A percentile compares a stretch with the other conserved stretches of the same genome.
These are phyloP conservation scores for Vanrija humicola DNA, from an alignment of 1,284 basidiomycete genomes.

Conservation along the genomic window DNA sequence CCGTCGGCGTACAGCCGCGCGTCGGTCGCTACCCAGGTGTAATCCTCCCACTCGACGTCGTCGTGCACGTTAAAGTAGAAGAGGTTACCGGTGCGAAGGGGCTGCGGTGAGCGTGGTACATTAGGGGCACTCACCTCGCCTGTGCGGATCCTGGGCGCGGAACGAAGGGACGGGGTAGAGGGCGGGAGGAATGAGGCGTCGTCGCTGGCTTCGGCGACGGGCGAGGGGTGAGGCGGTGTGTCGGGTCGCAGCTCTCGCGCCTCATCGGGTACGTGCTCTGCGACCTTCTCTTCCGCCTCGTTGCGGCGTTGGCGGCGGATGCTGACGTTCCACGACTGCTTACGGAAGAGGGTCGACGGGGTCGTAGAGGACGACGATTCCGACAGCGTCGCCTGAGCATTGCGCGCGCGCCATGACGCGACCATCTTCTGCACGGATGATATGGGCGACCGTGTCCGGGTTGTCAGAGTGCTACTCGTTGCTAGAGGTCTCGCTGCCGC, in stretches of 20 bases:
- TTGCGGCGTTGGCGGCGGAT: constrained; percentile 60
- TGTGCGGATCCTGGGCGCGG: constrained; percentile 36
- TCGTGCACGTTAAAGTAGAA: constrained; percentile 87
- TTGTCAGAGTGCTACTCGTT: no score
- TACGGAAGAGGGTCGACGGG: not conserved
- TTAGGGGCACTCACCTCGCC: constrained; percentile 54
- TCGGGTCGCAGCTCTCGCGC: not conserved
- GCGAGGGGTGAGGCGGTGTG: not conserved
- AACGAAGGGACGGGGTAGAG: constrained; percentile 12
- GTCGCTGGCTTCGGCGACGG: constrained; percentile 16
- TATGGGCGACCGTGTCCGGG: constrained; percentile 27
- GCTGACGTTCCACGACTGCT: constrained; percentile 57
- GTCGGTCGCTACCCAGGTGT: constrained; percentile 76
- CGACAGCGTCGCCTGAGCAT: not conserved
- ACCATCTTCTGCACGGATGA: constrained; percentile 68
- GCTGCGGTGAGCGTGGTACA: constrained; percentile 52
- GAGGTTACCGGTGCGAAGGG: constrained; percentile 70
- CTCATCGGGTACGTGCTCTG: constrained; percentile 3
- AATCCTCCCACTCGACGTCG: constrained; percentile 57
- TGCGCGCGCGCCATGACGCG: constrained; percentile 57
- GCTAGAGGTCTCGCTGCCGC: not conserved
- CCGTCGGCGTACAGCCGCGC: constrained; percentile 74
- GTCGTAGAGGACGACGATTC: constrained; percentile 55
- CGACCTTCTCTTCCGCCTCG: constrained; percentile 21
- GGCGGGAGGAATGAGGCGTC: constrained; percentile 12